Evolutionary conservation across 2,329 filamentous ascomycete species (phyloP), one percentile per base, ranked within the genome.

Genomic region (Penicillium frequentans): DNA sequence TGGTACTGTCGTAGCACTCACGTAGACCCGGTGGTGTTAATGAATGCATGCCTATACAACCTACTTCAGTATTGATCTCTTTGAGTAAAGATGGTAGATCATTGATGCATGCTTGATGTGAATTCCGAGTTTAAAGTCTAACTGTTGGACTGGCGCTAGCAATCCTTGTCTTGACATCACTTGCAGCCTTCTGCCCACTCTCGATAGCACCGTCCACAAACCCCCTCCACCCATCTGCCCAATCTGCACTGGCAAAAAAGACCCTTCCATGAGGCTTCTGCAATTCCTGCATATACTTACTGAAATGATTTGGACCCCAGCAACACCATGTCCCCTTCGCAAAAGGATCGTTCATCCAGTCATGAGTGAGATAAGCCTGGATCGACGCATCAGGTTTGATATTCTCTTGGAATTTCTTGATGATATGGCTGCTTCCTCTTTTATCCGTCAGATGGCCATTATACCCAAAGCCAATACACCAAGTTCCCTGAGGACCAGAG

Each of bases 401-500:
- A 29, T 46, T 26, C 24, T 26, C 24, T 29, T 46, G 21, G 4
- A 46, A 46, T 5, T 16, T 7, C 24, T 46, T 19, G 5, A 65
- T 31, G 21, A 64, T 64, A n/a, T 52, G 24, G 23, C 44, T 13
- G 23, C 31, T 39, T 26, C 62, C 33, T 4, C 14, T 55, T 53
- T 56, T 61, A n/a, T 64, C 59, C 1, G 19, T 52, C 16, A 64
- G 49, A 1, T 50, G 7, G 3, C 54, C 50, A 13, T 60, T 65
- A 21, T 61, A 63, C 11, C 62, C 58, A 47, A 64, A 65, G 5
- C 62, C 63, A 44, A 65, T 64, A 44, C 56, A 63, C 54, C 57
- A 64, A 4, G 61, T 65, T 2, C 62, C 60, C 1, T 55, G 48
- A 14, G 59, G 46, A 1, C 48, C 42, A 1, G 46, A 52, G 0